These are phyloP conservation scores for Globisporangium paroecandrum DNA, from an alignment of 352 stramenopile species.

Conservation along the genomic window DNA sequence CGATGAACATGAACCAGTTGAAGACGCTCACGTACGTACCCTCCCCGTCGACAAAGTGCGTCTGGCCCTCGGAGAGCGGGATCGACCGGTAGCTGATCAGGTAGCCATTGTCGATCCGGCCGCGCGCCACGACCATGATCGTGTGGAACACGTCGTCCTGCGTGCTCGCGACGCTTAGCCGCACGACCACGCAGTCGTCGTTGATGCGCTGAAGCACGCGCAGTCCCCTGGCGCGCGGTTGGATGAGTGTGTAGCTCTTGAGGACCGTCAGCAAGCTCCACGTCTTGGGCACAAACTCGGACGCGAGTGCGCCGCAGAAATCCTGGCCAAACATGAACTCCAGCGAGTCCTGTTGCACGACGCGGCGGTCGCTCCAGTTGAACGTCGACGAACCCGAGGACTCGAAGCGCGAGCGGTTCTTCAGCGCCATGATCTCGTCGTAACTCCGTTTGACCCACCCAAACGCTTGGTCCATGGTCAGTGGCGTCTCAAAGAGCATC, in stretches of 20 bases:
- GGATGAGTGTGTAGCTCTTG: background rate
- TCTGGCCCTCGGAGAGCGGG: background rate
- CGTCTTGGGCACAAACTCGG: background rate
- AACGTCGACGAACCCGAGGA: background rate
- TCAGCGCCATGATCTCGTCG: background rate
- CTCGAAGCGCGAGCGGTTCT: background rate
- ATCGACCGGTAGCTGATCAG: background rate
- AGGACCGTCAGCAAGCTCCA: background rate
- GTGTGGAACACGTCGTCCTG: background rate
- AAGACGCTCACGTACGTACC: background rate
- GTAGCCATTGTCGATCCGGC: background rate
- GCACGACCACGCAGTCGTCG: background rate
- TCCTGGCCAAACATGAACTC: background rate
- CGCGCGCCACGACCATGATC: background rate
- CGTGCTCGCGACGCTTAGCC: background rate
- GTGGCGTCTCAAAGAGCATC: background rate
- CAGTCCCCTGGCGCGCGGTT: background rate
- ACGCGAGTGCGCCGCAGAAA: background rate
- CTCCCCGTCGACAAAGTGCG: background rate
- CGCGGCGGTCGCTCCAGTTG: background rate
- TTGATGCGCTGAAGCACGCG: background rate
- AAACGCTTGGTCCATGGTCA: background rate
- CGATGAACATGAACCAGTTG: slow-evolving; percentile 1
- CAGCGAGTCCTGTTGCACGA: background rate
- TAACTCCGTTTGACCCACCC: background rate